Percentiles rank a stretch among this genome's conserved stretches.
Conservation (phyloP, 768 basidiomycete species). For the Hebeloma cylindrosporum region DNA sequence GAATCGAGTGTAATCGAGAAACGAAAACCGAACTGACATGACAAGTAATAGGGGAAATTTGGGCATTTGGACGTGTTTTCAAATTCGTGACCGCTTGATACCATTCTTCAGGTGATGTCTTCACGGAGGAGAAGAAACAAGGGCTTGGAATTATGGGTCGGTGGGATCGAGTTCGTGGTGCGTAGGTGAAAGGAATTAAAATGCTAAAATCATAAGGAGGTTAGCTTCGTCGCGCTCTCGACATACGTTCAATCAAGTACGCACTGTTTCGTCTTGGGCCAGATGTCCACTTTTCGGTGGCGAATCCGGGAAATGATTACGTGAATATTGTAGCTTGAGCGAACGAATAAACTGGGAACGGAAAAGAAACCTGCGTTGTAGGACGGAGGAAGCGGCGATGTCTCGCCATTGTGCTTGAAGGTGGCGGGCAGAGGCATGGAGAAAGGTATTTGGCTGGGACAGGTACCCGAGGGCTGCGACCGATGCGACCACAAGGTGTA, state of each 20-base stretch:
- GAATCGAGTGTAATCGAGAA: slow-evolving; percentile 1
- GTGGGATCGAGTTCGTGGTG: slow-evolving; percentile 54
- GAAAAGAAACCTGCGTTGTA: slow-evolving; percentile 35
- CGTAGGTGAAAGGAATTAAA: slow-evolving; percentile 49
- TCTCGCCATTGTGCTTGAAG: slow-evolving; percentile 37
- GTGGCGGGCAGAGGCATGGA: slow-evolving; percentile 43
- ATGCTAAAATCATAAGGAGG: slow-evolving; percentile 34
- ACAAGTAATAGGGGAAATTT: slow-evolving; percentile 42
- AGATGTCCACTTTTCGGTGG: slow-evolving; percentile 41
- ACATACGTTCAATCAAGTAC: slow-evolving; percentile 14
- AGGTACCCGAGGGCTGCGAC: slow-evolving; percentile 9
- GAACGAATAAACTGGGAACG: slow-evolving; percentile 38
- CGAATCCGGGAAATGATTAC: slow-evolving; percentile 41
- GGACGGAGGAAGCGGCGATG: slow-evolving; percentile 48
- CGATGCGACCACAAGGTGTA: slow-evolving; percentile 38
- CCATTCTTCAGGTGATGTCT: slow-evolving; percentile 69
- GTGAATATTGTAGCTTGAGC: slow-evolving; percentile 45
- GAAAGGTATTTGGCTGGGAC: slow-evolving; percentile 42
- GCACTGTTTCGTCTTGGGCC: slow-evolving; percentile 49
- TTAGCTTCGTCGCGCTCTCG: slow-evolving; percentile 1
- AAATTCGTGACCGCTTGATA: slow-evolving; percentile 47
- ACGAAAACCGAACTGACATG: slow-evolving; percentile 41
- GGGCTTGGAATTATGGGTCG: slow-evolving; percentile 49
- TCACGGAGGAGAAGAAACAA: slow-evolving; percentile 57
- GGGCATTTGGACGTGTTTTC: slow-evolving; percentile 33